Evolutionary conservation across 768 basidiomycete species (phyloP).

Genomic region (Rhizopogon sp.): DNA sequence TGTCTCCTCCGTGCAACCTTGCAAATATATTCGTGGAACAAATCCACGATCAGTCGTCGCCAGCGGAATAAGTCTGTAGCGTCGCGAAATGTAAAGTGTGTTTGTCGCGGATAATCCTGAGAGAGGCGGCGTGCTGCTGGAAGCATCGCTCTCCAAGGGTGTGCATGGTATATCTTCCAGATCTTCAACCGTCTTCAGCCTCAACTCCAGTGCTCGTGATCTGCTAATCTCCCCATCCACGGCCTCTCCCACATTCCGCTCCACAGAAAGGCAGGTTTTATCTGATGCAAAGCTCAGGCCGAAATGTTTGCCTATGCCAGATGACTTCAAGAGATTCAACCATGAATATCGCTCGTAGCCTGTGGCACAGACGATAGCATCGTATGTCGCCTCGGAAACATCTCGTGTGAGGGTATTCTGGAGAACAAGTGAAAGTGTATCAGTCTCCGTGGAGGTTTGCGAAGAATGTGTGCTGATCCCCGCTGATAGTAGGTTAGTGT

Average conservation of each 20-base stretch:
- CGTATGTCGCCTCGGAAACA: conserved; percentile 32
- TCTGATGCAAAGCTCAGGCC: conserved; percentile 20
- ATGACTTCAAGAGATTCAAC: conserved; percentile 36
- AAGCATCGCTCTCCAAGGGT: conserved; percentile 4
- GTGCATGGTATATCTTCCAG: background rate
- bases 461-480: conserved; percentile 6
- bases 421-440: conserved; percentile 22
- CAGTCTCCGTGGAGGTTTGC: background rate
- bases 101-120: background rate
- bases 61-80: conserved; percentile 34
- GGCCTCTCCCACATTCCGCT: background rate
- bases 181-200: too few relatives aligned
- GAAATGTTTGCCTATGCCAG: conserved; percentile 33
- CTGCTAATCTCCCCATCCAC: background rate
- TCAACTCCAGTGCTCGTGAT: background rate
- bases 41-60: background rate
- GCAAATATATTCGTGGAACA: conserved; percentile 26
- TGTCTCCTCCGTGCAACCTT: conserved; percentile 32
- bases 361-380: conserved; percentile 47
- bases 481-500: conserved; percentile 32
- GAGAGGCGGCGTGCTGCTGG: conserved; percentile 10
- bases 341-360: conserved; percentile 49
- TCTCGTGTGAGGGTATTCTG: conserved; percentile 33
- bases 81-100: conserved; percentile 31
- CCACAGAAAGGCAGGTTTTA: conserved; percentile 8